A percentile compares a stretch with the other conserved stretches of the same genome.
phyloP scores from a whole-genome alignment of 225 moss, liverwort and hornwort genomes.

The Neckera pumila region DNA sequence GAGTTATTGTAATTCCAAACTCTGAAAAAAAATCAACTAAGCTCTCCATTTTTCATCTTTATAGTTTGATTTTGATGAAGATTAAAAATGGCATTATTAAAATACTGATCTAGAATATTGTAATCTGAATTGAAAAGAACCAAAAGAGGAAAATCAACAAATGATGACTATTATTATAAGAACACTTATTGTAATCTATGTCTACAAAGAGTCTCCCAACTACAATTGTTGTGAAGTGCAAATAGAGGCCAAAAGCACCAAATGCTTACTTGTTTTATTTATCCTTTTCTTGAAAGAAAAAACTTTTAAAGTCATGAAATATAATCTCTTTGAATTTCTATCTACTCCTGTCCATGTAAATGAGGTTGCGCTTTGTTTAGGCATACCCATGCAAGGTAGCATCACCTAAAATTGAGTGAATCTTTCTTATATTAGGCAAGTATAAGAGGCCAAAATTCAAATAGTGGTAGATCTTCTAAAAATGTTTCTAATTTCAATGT shows the following conservation, averaged over 20 bases:
- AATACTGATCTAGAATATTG: too few species aligned
- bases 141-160: rapidly evolving
- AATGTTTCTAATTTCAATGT: not conserved
- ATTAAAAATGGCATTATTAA: not conserved
- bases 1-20: not conserved
- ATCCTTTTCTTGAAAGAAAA: not conserved
- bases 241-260: not conserved
- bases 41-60: not conserved
- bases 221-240: not conserved
- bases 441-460: not conserved
- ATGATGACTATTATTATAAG: not conserved
- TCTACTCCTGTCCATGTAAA: not conserved
- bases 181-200: not conserved
- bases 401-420: not conserved
- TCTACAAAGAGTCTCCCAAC: not conserved
- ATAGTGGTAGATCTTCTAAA: not conserved
- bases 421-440: not conserved
- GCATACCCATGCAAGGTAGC: not conserved
- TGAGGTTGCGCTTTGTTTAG: not conserved
- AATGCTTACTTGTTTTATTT: not conserved
- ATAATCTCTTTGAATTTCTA: not conserved
- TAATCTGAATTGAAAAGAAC: not conserved
- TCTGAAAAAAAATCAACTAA: not conserved
- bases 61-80: not conserved
- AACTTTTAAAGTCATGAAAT: not conserved